Evolutionary conservation across 768 basidiomycete genomes (phyloP), one percentile per base, ranked within the genome.

Genomic region (Gelatoporia subvermispora): DNA sequence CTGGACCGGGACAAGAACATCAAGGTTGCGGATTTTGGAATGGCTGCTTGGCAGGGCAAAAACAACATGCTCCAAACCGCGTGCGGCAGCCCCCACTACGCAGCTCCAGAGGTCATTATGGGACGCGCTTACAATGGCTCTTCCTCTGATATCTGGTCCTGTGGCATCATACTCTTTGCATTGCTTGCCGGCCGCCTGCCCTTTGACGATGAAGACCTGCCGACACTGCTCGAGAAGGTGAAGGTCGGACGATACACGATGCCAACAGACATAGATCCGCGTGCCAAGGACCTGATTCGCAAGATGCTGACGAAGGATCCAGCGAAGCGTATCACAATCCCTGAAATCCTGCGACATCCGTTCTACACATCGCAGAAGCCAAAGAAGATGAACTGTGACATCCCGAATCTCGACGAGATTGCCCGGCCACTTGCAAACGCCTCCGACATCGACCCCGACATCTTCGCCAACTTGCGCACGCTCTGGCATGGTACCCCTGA

Each of bases 1-100:
- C 80, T 95, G 42, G 89, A 92, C 70, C 72, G 77, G 35, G 71
- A 89, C 59, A 79, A 77, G 54, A 93, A 92, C 57, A 84, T 97
- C 78, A 98, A 95, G 64, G 84, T 97, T 28, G 93, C 90, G 2
- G 94, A 97, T 68, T 94, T 96, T 63, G 93, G 94, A n/a, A 93
- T 96, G 89, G 93, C 93, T 3, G 88, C 88, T 28, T 93, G 89
- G 85, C 88, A 93, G 66, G 74, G 70, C 21, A 78, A 79, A 51
- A 74, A 76, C 43, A 69, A 74, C 15, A 63, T 83, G 64, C 74
- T 96, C 43, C 77, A 78, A 58, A 96, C 93, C 0, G 86, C 88
- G 20, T 96, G 94, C 56, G 94, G 94, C 24, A 92, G 88, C 56
- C 93, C 93, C 47, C 94, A 96, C 65, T 96, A 98, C 51, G 93